Conservation (phyloP, 2,329 filamentous ascomycete genomes). For the Neophaeococcomyces aloes region DNA sequence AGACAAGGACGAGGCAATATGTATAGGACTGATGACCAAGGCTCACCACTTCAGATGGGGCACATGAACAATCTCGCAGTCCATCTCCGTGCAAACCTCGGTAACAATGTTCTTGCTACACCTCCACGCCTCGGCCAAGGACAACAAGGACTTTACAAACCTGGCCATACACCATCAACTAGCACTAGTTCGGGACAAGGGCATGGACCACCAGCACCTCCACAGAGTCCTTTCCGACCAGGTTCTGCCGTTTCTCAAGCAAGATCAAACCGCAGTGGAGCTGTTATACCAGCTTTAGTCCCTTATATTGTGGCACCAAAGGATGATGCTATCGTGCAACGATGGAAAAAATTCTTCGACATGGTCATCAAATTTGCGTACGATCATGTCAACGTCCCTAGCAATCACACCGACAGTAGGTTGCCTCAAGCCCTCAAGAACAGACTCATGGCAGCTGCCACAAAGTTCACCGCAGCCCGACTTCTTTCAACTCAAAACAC, state of each 20-base stretch:
- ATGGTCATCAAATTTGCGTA: constrained; percentile 12
- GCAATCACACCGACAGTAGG: constrained; percentile 13
- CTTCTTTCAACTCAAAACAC: constrained; percentile 15
- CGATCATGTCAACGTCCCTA: constrained; percentile 17
- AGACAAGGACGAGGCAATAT: too few relatives aligned
- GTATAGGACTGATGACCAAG: neutral
- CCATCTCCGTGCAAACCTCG: neutral
- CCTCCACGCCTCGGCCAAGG: neutral
- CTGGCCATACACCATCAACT: neutral
- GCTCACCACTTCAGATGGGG: neutral
- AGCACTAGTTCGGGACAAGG: neutral
- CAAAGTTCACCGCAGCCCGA: constrained; percentile 12
- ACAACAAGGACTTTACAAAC: neutral
- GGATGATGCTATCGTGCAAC: neutral
- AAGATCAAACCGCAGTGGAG: neutral
- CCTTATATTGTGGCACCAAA: neutral
- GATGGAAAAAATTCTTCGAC: constrained; percentile 3
- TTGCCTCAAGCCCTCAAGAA: constrained; percentile 15
- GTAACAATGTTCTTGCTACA: neutral
- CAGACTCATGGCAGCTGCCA: constrained; percentile 12
- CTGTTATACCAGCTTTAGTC: neutral
- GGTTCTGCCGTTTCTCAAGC: neutral
- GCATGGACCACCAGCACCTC: neutral
- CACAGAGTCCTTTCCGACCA: neutral
- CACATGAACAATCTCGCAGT: neutral